phyloP scores from a whole-genome alignment of 176 grass and related monocot genomes.

The Poa annua region DNA sequence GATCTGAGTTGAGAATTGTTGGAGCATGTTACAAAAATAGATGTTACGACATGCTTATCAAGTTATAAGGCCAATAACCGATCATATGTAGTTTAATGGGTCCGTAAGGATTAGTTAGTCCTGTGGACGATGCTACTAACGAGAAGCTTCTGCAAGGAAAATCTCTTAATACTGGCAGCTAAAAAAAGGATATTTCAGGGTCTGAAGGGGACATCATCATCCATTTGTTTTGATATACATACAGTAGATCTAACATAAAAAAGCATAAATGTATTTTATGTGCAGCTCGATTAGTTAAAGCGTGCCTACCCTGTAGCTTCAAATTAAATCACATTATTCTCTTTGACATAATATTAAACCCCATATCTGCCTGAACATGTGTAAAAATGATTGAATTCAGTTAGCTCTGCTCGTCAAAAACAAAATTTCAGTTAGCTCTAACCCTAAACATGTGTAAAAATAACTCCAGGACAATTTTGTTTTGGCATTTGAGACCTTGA shows the following conservation, averaged over 20 bases:
- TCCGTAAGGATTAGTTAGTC: constrained; percentile 19
- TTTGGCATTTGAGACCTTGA: not conserved
- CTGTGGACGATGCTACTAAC: constrained; percentile 12
- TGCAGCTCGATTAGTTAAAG: constrained; percentile 33
- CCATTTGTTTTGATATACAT: constrained; percentile 5
- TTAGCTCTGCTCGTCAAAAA: too few relatives aligned
- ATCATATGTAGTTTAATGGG: not conserved
- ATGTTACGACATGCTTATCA: not conserved
- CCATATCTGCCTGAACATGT: not conserved
- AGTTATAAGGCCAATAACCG: constrained; percentile 8
- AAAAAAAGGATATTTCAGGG: constrained; percentile 25
- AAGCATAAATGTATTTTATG: constrained; percentile 39
- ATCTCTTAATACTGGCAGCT: constrained; percentile 31
- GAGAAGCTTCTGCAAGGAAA: constrained; percentile 36
- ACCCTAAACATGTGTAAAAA: not conserved
- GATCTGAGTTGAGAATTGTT: not conserved
- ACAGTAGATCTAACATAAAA: constrained; percentile 47
- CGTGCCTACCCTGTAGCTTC: constrained; percentile 26
- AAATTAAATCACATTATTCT: constrained; percentile 28
- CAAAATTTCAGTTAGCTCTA: not conserved
- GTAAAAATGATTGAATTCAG: constrained; percentile 19
- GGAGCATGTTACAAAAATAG: not conserved
- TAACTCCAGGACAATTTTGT: not conserved
- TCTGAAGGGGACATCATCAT: constrained; percentile 9
- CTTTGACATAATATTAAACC: constrained; percentile 10